Base-by-base conservation (phyloP, 345 rosid species). In the Clarkia xantiana region DNA sequence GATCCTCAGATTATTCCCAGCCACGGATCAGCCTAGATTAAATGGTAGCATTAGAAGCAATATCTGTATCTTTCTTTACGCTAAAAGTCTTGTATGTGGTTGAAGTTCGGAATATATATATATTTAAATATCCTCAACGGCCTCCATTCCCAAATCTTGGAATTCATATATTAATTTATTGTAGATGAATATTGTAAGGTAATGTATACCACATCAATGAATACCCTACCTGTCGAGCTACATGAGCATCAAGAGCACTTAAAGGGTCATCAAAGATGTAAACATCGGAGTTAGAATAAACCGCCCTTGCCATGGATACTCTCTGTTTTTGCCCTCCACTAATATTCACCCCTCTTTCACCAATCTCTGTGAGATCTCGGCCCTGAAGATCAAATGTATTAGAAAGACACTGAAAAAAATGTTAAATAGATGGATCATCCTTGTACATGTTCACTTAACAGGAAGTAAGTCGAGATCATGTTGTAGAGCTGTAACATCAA, bases 301-400 rank as follows among this genome's bases (percentile, higher is more conserved):
- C 78, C 61, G 98, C 98, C 62, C 98, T 78, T 40, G 98, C 98
- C 93, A 91, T 79, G 43, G 98, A 86, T 64, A 91, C 82, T 72
- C 98, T 86, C 70, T 86, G 98, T 73, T 91, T 91, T 52, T 91
- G 98, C 64, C 98, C 98, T 53, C 98, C 98, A 62, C 98, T 91
- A 23, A 91, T 81, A 70, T 91, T 91, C 47, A 91, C 98, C 57
- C 98, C 98, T 65, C 98, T 84, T 69, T 91, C 98, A 57, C 96
- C 98, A 63, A 91, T 91, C 78, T 91, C 98, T 0, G 96, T 78
- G 52, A 76, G 71, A 77, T 91, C 98, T 60, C 73, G 83, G 13
- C 84, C 93, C 98, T 91, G 68, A 52, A 54, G 53, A 62, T 29
- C 6, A 29, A 29, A 1, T 29, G 4, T 29, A 29, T 29, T 29